Conservation (phyloP, 2,329 filamentous ascomycete species). For the Colletotrichum sp. region DNA sequence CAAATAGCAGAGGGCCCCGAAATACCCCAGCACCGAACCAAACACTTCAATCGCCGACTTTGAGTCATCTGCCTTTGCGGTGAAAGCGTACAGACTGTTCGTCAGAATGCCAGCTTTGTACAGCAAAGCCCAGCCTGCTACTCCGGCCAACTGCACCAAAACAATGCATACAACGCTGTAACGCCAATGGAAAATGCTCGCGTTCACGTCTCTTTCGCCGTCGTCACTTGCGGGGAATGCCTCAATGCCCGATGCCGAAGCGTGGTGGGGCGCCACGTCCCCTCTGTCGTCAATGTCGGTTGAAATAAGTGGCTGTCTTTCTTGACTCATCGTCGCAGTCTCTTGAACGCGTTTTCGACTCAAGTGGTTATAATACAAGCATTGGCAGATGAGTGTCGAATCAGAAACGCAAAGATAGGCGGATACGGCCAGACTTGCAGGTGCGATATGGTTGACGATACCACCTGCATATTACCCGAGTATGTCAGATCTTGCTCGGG, state of each 20-base stretch:
- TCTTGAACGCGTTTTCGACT: not conserved
- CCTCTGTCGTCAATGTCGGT: not conserved
- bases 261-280: not conserved
- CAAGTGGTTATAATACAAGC: not conserved
- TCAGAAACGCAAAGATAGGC: constrained; percentile 7
- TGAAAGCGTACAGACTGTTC: not conserved
- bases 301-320: not conserved
- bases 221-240: not conserved
- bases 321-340: not conserved
- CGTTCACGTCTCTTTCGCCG: not conserved
- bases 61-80: not conserved
- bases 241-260: not conserved
- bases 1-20: constrained; percentile 7
- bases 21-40: not conserved
- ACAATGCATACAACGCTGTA: not conserved
- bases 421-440: not conserved
- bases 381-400: constrained; percentile 12
- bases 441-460: not conserved
- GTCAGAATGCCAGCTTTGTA: not conserved
- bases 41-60: not conserved
- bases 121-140: not conserved
- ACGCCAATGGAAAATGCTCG: not conserved
- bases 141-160: not conserved
- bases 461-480: not conserved
- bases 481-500: not conserved